Evolutionary conservation across 2,329 filamentous ascomycete genomes (phyloP).

Genomic region (Xylaria sp.): DNA sequence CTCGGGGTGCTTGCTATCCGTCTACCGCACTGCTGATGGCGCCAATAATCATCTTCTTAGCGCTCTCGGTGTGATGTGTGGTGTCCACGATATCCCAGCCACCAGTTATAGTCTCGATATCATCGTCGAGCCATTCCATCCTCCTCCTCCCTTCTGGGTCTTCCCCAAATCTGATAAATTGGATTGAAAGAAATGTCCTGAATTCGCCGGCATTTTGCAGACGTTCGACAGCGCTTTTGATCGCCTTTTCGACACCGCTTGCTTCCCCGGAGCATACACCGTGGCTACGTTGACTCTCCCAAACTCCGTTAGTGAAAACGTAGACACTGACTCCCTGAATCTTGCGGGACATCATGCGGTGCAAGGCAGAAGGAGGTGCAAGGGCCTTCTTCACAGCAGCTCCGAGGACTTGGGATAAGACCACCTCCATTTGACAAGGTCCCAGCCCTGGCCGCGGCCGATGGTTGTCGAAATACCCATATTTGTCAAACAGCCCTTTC

Average conservation of each 20-base stretch:
- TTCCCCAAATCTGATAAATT: conserved; percentile 7
- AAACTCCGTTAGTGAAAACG: conserved; percentile 15
- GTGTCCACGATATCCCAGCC: neutral
- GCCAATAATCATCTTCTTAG: conserved; percentile 1
- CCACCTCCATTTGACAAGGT: neutral
- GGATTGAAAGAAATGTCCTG: conserved; percentile 8
- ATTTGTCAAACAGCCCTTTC: neutral
- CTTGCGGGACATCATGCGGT: neutral
- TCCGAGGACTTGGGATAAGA: neutral
- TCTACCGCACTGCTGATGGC: neutral
- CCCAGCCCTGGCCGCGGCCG: neutral
- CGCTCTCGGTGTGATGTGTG: neutral
- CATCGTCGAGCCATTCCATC: neutral
- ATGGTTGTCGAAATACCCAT: neutral
- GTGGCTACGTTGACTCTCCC: neutral
- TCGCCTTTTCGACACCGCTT: conserved; percentile 13
- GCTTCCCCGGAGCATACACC: neutral
- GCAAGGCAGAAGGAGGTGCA: neutral
- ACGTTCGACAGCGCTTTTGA: neutral
- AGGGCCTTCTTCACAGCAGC: neutral
- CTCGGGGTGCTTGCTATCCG: neutral
- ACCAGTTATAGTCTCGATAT: neutral
- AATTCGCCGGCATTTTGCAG: neutral
- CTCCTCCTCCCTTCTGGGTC: neutral
- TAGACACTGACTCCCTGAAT: conserved; percentile 1